phyloP scores from a whole-genome alignment of 2,329 filamentous ascomycete genomes.

The Mycosphaerella sp. region DNA sequence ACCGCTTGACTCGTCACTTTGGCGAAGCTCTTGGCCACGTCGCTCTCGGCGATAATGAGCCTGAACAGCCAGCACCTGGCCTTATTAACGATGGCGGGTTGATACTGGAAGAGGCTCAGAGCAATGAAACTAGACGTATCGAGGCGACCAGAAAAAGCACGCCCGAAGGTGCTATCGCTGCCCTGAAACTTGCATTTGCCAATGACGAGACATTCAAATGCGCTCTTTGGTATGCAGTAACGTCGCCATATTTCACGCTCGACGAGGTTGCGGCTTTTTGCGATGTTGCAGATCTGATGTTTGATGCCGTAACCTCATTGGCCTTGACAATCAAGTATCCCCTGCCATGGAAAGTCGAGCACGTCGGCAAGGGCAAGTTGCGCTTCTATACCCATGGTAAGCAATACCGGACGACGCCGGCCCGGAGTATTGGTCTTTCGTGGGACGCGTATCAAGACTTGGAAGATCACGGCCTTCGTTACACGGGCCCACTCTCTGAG shows the following conservation, averaged over 20 bases:
- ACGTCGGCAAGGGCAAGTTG: constrained; percentile 47
- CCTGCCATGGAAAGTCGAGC: constrained; percentile 50
- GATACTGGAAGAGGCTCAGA: constrained; percentile 53
- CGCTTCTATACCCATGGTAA: constrained; percentile 28
- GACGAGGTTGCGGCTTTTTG: constrained; percentile 52
- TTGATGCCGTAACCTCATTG: constrained; percentile 47
- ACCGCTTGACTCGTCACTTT: constrained; percentile 48
- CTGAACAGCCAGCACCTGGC: constrained; percentile 29
- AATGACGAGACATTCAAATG: constrained; percentile 46
- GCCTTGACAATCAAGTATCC: constrained; percentile 50
- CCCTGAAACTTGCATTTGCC: constrained; percentile 50
- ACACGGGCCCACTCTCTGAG: constrained; percentile 28
- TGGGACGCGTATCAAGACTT: constrained; percentile 29
- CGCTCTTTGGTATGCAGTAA: constrained; percentile 52
- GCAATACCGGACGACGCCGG: constrained; percentile 26
- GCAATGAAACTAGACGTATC: constrained; percentile 47
- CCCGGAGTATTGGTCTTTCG: constrained; percentile 21
- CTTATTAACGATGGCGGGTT: constrained; percentile 40
- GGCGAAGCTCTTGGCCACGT: constrained; percentile 52
- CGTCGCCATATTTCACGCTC: constrained; percentile 45
- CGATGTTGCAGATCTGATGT: constrained; percentile 53
- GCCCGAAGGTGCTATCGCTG: constrained; percentile 53
- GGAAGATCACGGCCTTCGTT: constrained; percentile 27
- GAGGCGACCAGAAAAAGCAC: constrained; percentile 50
- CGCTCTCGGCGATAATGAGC: constrained; percentile 49